These are phyloP conservation scores for Zygoascus biomembranicola DNA, from an alignment of 805 yeast genomes.

Conservation along the genomic window DNA sequence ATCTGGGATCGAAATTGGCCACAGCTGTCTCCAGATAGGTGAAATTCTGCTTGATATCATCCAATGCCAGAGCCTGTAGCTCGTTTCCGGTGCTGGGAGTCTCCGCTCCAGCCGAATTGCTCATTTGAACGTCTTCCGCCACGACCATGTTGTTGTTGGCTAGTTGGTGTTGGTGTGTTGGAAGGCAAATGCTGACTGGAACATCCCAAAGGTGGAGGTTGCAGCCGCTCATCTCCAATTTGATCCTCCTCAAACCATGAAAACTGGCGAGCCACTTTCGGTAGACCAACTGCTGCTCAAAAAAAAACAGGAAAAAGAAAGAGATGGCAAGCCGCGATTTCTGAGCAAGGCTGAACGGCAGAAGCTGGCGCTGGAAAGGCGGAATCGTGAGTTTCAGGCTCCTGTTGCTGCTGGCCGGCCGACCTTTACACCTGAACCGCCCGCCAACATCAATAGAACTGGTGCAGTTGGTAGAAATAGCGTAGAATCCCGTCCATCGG, in stretches of 20 bases:
- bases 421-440: not conserved
- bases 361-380: constrained; percentile 9
- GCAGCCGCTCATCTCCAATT: too few relatives aligned
- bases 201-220: too few relatives aligned
- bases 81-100: not conserved
- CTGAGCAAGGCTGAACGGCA: constrained; percentile 39
- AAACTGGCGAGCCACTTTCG: constrained; percentile 15
- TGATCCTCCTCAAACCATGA: not conserved
- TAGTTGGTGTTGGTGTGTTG: not conserved
- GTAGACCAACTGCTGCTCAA: constrained; percentile 24
- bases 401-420: constrained; percentile 1
- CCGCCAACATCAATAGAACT: not conserved
- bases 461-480: not conserved
- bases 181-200: not conserved
- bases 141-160: not conserved
- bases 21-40: constrained; percentile 53
- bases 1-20: constrained; percentile 72
- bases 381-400: not conserved
- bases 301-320: constrained; percentile 16
- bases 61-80: not conserved
- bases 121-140: constrained; percentile 13
- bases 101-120: constrained; percentile 2
- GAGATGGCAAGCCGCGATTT: constrained; percentile 33
- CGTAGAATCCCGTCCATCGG: not conserved
- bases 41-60: constrained; percentile 33